Conservation (phyloP, 805 yeast species). For the Jamesozyma gamospora region DNA sequence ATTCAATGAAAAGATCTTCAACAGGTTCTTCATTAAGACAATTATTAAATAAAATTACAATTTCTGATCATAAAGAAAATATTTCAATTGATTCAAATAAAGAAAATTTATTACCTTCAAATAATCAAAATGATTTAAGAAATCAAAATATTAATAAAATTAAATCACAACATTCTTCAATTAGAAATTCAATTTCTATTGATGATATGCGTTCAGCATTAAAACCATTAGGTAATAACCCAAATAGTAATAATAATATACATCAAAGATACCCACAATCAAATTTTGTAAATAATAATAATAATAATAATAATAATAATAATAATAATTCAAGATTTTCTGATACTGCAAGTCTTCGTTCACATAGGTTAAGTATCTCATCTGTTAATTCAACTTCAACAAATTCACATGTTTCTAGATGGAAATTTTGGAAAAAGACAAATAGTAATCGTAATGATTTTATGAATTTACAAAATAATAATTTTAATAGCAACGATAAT, state of each 20-base stretch:
- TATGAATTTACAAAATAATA: not conserved
- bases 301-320: no score
- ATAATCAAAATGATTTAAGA: slow-evolving; percentile 1
- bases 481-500: not conserved
- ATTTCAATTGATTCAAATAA: not conserved
- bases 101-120: slow-evolving; percentile 1
- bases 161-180: no score
- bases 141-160: not conserved
- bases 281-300: not conserved
- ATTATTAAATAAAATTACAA: slow-evolving; percentile 20
- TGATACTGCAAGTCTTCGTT: not conserved
- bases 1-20: slow-evolving; percentile 18
- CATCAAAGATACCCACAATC: not conserved
- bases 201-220: not conserved
- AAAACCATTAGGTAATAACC: not conserved
- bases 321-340: not conserved
- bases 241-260: not conserved
- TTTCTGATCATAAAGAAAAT: slow-evolving; percentile 10
- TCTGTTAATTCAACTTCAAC: slow-evolving; percentile 17
- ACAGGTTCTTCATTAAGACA: slow-evolving; percentile 28
- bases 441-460: not conserved
- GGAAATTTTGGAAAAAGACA: slow-evolving; percentile 30
- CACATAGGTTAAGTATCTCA: slow-evolving; percentile 12
- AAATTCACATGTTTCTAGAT: slow-evolving; percentile 9
- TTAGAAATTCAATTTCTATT: not conserved